These are phyloP conservation scores for Buxus sempervirens DNA, from an alignment of 164 flowering plant genomes.

Conservation along the genomic window DNA sequence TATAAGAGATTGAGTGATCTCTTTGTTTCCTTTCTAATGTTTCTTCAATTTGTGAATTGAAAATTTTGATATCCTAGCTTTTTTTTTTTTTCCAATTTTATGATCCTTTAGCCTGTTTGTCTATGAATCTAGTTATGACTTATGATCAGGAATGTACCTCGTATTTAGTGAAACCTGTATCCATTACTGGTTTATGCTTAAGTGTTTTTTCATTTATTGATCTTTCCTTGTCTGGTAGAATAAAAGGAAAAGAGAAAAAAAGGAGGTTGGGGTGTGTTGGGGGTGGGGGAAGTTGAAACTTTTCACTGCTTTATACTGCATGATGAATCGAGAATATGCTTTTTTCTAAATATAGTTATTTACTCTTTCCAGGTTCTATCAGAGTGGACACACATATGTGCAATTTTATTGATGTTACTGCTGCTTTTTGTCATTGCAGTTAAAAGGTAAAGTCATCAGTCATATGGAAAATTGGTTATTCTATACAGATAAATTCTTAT, in stretches of 20 bases:
- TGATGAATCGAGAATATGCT: neutral
- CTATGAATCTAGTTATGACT: neutral
- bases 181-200: too few species aligned
- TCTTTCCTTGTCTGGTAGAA: neutral
- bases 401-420: slow-evolving; percentile 33
- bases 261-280: too few species aligned
- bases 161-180: neutral
- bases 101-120: neutral
- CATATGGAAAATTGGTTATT: neutral
- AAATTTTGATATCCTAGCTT: neutral
- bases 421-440: slow-evolving; percentile 30
- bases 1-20: neutral
- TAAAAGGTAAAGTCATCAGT: slow-evolving; percentile 41
- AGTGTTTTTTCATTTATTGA: neutral
- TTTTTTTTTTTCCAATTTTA: neutral
- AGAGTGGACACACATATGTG: slow-evolving; percentile 48
- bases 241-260: too few species aligned
- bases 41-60: neutral
- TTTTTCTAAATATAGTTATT: neutral
- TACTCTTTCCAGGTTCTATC: slow-evolving; percentile 58
- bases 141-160: neutral
- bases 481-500: neutral
- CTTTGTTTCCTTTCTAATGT: neutral
- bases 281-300: too few species aligned
- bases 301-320: neutral